Conservation (phyloP, 2,329 filamentous ascomycete species). For the Xylaria sp. region DNA sequence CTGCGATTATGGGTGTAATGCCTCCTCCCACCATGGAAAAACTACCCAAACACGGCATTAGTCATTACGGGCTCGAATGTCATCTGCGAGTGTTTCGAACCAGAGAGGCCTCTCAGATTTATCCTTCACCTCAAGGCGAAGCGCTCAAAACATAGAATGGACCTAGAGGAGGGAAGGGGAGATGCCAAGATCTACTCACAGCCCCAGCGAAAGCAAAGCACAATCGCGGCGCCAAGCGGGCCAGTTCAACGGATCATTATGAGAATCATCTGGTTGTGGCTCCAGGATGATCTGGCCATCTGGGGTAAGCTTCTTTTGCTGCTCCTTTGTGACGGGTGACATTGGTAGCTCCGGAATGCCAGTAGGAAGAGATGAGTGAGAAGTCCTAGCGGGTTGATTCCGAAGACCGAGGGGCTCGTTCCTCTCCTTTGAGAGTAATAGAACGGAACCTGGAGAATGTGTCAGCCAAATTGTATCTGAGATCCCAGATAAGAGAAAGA, state of each 20-base stretch:
- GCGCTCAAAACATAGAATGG: not conserved
- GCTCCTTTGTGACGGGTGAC: conserved; percentile 34
- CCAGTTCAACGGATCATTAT: conserved; percentile 95
- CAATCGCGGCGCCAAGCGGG: conserved; percentile 78
- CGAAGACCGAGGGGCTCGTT: conserved; percentile 66
- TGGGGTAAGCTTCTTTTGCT: conserved; percentile 73
- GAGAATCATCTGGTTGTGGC: conserved; percentile 88
- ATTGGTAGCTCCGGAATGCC: conserved; percentile 49
- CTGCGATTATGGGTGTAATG: conserved; percentile 88
- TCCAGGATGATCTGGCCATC: conserved; percentile 87
- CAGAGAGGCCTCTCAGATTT: not conserved
- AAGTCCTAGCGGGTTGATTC: conserved; percentile 62
- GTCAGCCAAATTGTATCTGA: conserved; percentile 14
- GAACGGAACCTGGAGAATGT: conserved; percentile 57
- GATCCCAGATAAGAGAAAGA: not conserved
- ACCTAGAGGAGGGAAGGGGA: not conserved
- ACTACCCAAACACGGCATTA: not conserved
- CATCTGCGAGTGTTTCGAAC: not conserved
- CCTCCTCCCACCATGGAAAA: conserved; percentile 94
- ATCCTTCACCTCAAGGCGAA: not conserved
- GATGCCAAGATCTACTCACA: conserved; percentile 44
- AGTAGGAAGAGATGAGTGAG: conserved; percentile 61
- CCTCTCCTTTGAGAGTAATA: conserved; percentile 59
- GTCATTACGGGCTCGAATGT: not conserved
- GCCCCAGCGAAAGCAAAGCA: conserved; percentile 80